Conservation (phyloP, 2,329 filamentous ascomycete species). For the Orbilia blumenaviensis region DNA sequence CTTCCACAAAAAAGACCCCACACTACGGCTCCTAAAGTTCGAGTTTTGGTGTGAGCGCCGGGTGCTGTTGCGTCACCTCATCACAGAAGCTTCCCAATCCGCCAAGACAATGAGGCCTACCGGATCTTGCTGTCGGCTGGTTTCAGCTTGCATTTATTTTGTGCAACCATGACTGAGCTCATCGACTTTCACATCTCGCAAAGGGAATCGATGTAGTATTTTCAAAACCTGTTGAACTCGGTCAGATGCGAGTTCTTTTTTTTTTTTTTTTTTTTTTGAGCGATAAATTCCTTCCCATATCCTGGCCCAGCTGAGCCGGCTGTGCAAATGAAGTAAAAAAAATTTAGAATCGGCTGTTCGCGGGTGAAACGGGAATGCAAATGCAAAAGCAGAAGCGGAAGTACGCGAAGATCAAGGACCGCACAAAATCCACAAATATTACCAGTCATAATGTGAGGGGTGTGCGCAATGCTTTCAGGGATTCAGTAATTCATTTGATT, state of each 20-base stretch:
- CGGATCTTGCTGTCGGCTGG: constrained; percentile 20
- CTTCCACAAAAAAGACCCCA: constrained; percentile 18
- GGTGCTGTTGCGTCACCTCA: constrained; percentile 46
- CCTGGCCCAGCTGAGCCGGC: constrained; percentile 40
- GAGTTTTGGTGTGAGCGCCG: constrained; percentile 22
- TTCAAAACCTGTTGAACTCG: constrained; percentile 6
- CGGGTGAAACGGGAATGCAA: constrained; percentile 54
- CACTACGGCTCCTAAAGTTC: constrained; percentile 36
- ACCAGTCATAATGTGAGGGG: constrained; percentile 31
- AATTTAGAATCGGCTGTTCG: constrained; percentile 33
- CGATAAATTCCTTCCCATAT: too few relatives aligned
- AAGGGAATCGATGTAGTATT: background rate
- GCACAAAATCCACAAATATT: constrained; percentile 39
- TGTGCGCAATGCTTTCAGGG: constrained; percentile 13
- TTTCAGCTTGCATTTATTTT: constrained; percentile 29
- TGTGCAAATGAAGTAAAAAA: constrained; percentile 15
- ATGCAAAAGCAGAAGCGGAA: constrained; percentile 53
- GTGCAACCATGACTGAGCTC: constrained; percentile 25
- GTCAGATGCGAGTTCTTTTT: constrained; percentile 29
- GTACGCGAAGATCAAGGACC: constrained; percentile 42
- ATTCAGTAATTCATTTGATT: too few relatives aligned
- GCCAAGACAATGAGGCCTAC: constrained; percentile 33
- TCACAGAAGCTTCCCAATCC: constrained; percentile 16
- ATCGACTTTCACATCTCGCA: background rate
- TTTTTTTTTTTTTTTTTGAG: too few relatives aligned